phyloP scores from a whole-genome alignment of 1,139 yeast genomes.

The Hyphopichia khmerensis region DNA sequence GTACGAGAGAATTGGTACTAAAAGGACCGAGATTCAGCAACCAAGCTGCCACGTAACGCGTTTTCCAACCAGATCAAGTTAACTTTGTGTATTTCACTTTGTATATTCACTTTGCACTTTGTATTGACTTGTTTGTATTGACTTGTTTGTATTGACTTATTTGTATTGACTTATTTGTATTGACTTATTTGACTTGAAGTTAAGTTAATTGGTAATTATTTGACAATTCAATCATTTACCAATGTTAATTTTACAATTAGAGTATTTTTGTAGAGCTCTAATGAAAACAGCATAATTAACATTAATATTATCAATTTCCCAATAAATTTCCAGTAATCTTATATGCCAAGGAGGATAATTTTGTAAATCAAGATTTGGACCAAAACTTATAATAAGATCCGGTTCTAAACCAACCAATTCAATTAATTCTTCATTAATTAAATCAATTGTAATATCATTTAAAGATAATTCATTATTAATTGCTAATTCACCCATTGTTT shows the following conservation, averaged over 20 bases:
- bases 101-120: too few relatives aligned
- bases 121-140: too few relatives aligned
- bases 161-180: too few relatives aligned
- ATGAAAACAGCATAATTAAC: constrained; percentile 85
- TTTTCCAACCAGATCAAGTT: too few relatives aligned
- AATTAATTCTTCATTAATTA: constrained; percentile 71
- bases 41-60: constrained; percentile 2
- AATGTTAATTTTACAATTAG: constrained; percentile 80
- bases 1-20: too few relatives aligned
- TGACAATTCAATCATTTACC: constrained; percentile 51
- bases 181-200: too few relatives aligned
- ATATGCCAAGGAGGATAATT: constrained; percentile 99
- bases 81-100: too few relatives aligned
- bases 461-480: constrained; percentile 58
- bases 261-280: constrained; percentile 76
- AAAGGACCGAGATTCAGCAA: too few relatives aligned
- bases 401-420: constrained; percentile 89
- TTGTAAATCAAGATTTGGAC: constrained; percentile 83
- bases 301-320: constrained; percentile 81
- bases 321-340: constrained; percentile 83
- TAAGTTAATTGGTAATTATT: too few relatives aligned
- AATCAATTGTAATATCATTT: constrained; percentile 67
- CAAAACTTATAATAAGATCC: constrained; percentile 78
- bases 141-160: too few relatives aligned
- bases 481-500: constrained; percentile 79